Conservation (phyloP, 257 asterid species). For the Penstemon newberryi region DNA sequence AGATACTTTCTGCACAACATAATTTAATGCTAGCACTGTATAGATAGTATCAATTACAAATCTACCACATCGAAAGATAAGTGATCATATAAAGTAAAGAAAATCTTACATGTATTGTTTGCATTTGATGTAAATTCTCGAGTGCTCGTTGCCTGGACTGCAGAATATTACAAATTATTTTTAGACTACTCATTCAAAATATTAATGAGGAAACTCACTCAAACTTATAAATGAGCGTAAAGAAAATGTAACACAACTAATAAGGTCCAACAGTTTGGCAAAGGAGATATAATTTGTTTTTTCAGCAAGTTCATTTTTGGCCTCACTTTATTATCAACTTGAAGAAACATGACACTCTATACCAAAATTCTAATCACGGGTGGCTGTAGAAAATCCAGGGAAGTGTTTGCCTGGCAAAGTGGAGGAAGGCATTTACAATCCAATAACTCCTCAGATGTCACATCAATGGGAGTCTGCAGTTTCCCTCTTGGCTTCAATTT, state of each 20-base stretch:
- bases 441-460: background rate
- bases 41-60: background rate
- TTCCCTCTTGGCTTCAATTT: slow-evolving; percentile 22
- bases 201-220: slow-evolving; percentile 2
- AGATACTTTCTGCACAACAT: background rate
- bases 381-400: background rate
- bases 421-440: slow-evolving; percentile 8
- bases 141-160: slow-evolving; percentile 97
- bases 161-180: slow-evolving; percentile 28
- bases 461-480: background rate
- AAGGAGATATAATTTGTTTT: slow-evolving; percentile 12
- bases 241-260: slow-evolving; percentile 20
- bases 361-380: slow-evolving; percentile 19
- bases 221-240: slow-evolving; percentile 3
- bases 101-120: slow-evolving; percentile 76
- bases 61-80: slow-evolving; percentile 6
- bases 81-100: slow-evolving; percentile 22
- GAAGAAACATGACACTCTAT: slow-evolving; percentile 4
- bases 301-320: slow-evolving; percentile 3
- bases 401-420: background rate
- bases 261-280: slow-evolving; percentile 20
- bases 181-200: slow-evolving; percentile 25
- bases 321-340: slow-evolving; percentile 14
- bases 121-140: slow-evolving; percentile 88
- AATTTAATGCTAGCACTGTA: background rate